Base-by-base conservation (phyloP, 768 basidiomycete genomes). In the Fomitopsis pulvina region DNA sequence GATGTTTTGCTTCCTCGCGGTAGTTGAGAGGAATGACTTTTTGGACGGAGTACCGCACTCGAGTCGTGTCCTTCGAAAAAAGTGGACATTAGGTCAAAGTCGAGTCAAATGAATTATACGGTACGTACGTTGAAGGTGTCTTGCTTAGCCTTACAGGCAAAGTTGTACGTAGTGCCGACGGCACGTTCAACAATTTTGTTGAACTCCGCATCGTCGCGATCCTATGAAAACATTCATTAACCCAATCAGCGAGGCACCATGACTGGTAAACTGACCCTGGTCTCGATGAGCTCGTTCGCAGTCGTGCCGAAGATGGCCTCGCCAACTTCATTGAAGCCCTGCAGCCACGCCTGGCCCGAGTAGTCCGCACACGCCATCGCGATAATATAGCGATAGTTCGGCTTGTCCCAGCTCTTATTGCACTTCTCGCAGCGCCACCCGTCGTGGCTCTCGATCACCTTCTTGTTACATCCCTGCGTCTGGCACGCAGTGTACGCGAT, bases 401-500 rank as follows among this genome's bases (percentile, higher is more conserved):
- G 93, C 27, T 75, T 71, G 1, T 76, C 72, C 59, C 78, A 87
- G 22, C 66, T 77, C 63, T 76, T 79, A 45, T 87, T 80, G 63
- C 95, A 98, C 67, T 93, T 97, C 63, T 98, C 96, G 65, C 96
- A 98, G 40, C 79, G 71, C 92, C 92, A 98, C n/a, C 72, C 75
- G 38, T 72, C 75, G n/a, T 73, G 75, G 18, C 73, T 66, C 48
- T 88, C 77, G 1, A 78, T 66, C 4, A 97, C 87, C 68, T 98
- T 99, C 73, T 98, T 98, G 68, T 77, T 88, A 67, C 95, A 98
- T 8, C 73, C 76, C 32, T 79, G 72, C 18, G 76, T 79, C 26
- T 82, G 84, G 63, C 96, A 99, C 16, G 90, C 94, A 21, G 94
- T 87, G 64, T 99, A 99, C 14, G 79, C 77, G 40, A 97, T 71